Conservation (phyloP, 345 rosid species). For the Kernera saxatilis region DNA sequence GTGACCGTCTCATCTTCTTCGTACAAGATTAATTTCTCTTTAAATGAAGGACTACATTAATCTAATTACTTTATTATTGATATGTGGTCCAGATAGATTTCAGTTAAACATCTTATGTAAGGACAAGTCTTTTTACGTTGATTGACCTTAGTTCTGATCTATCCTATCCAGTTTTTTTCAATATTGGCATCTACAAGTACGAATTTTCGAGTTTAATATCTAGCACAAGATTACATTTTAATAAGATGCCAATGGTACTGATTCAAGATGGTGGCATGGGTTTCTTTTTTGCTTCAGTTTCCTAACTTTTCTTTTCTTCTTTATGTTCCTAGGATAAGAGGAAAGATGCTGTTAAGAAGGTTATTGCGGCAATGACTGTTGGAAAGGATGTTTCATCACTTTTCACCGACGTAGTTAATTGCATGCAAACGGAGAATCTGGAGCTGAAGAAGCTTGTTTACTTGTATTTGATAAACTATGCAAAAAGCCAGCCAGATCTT, state of each 20-base stretch:
- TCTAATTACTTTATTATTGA: neutral
- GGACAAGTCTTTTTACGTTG: neutral
- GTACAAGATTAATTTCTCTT: neutral
- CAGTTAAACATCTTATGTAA: neutral
- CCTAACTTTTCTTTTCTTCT: neutral
- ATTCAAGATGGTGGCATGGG: slow-evolving; percentile 1
- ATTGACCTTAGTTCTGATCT: neutral
- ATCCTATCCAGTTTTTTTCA: neutral
- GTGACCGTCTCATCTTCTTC: neutral
- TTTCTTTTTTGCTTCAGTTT: slow-evolving; percentile 7
- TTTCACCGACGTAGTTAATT: slow-evolving; percentile 91
- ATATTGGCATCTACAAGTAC: neutral
- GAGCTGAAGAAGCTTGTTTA: slow-evolving; percentile 94
- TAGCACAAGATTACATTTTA: neutral
- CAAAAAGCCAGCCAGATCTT: slow-evolving; percentile 95
- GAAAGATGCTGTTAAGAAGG: slow-evolving; percentile 98
- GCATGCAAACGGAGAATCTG: slow-evolving; percentile 95
- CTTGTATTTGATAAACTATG: slow-evolving; percentile 81
- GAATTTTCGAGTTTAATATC: neutral
- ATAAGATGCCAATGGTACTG: neutral
- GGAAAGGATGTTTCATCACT: slow-evolving; percentile 94
- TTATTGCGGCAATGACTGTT: slow-evolving; percentile 97
- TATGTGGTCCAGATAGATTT: neutral
- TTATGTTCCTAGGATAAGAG: slow-evolving; percentile 62
- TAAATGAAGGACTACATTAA: neutral